Base-by-base conservation (phyloP, 805 yeast genomes). In the Candida oleophila region DNA sequence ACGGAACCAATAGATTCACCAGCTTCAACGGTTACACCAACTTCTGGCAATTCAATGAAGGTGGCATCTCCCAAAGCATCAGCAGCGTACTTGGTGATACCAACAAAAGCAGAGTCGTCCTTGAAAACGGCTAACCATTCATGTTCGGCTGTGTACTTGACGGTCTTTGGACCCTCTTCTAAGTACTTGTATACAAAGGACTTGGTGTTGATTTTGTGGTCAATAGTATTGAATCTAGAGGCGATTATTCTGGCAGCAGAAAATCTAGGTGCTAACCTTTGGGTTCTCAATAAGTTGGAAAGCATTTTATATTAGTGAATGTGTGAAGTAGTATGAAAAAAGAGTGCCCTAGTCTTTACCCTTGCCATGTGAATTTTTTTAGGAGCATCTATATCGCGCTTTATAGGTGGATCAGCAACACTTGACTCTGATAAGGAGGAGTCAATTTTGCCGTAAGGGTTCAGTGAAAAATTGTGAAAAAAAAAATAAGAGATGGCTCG, bases 21-120 rank as follows among this genome's bases (percentile, higher is more conserved):
- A 42, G 77, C 76, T 47, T 74, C 82, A 47, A 85, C 74, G 25
- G 61, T 71, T 36, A 76, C 78, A 36, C 84, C 87, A 35, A 78
- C 79, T 55, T 85, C 91, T 41, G 96, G 96, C 56, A 92, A 76
- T 69, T 94, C 99, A 49, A 91, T 85, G 64, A 77, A 94, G 3
- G 98, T 95, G 47, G 96, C 95, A 69, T 94, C 99, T 39, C 99
- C 99, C 50, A 94, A 80, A 5, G 98, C 96, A 60, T 90, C 96
- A 19, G 97, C 85, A 16, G 99, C 99, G 64, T 94, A 91, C 59
- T 80, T 82, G 48, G 99, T 90, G 67, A 94, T 89, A 25, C 99
- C 99, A 19, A 92, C 75, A 58, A 84, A 90, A 1, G 92, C 86
- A 38, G 83, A 75, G 50, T 88, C 88, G 67, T 91, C 96, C 22